A percentile compares a stretch with the other conserved stretches of the same genome.
Evolutionary conservation across 108 stramenopile species (phyloP).

Genomic region (Conticribra weissflogii): DNA sequence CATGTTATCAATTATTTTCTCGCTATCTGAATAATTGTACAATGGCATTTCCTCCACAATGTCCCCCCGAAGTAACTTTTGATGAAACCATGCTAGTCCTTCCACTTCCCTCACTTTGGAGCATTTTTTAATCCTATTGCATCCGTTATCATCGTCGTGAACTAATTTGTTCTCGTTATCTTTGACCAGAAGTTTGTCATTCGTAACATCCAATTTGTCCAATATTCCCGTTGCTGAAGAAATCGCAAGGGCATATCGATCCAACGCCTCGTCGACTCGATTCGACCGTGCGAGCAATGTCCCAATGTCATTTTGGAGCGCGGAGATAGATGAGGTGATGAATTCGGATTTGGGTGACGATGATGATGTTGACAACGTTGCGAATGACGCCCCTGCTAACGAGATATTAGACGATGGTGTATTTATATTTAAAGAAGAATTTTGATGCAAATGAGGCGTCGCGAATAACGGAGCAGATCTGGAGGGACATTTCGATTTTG

Average conservation of each 20-base stretch:
- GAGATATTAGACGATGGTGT: too few species aligned
- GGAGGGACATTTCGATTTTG: too few species aligned
- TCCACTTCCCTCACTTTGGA: conserved; percentile 26
- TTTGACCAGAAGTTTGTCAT: background rate
- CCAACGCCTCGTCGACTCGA: conserved; percentile 34
- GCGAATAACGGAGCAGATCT: too few species aligned
- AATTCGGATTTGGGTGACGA: conserved; percentile 7
- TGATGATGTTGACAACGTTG: background rate
- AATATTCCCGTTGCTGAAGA: conserved; percentile 11
- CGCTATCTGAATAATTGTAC: too few species aligned
- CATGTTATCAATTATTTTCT: too few species aligned
- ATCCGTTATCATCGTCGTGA: background rate
- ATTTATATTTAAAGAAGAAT: too few species aligned
- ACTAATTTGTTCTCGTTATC: background rate
- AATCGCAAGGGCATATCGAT: conserved; percentile 24
- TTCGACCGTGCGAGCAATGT: conserved; percentile 28
- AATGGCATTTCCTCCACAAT: background rate
- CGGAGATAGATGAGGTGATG: conserved; percentile 27
- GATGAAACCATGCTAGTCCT: conserved; percentile 42
- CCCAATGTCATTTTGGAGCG: conserved; percentile 41
- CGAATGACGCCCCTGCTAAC: background rate
- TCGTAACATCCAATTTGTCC: conserved; percentile 1
- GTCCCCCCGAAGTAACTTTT: conserved; percentile 30
- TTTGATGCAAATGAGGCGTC: too few species aligned
- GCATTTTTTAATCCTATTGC: background rate